Evolutionary conservation across 345 rosid species (phyloP), one percentile per base, ranked within the genome.

Genomic region (Kernera saxatilis): DNA sequence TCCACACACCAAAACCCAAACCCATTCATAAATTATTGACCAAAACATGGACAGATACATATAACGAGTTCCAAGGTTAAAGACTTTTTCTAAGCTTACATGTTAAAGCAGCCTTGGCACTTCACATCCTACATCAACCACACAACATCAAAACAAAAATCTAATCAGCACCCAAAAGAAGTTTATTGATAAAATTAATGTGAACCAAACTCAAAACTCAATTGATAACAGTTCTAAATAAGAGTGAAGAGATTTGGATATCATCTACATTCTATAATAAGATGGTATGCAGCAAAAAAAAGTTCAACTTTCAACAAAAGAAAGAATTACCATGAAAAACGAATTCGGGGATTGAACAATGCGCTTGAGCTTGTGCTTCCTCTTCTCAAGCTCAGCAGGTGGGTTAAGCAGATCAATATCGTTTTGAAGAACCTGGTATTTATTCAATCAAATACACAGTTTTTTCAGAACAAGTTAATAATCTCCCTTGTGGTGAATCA

Each of bases 281-380:
- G 45, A 57, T 58, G 30, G 23, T 15, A 15, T 27, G 32, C 18
- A 50, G 49, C 14, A 7, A 22, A 39, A 53, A 53, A 27, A 32
- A n/a, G 7, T 67, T 8, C 1, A 29, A 12, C 14, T 23, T 45
- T 40, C 6, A 17, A 15, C 1, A 1, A 18, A 45, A 15, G 22
- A 55, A 19, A 3, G 33, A 44, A 43, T 12, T 19, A 23, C 90
- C 90, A 87, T 84, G 82, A 87, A 85, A 62, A 84, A 87, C 0
- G 90, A 87, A 67, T 87, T 86, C 1, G 93, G 88, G 0, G 93
- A 81, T 23, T 82, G 88, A 39, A 87, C 90, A 25, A 87, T 85
- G 54, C 88, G 93, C 82, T 87, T 87, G 78, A 85, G 90, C 81
- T 87, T 87, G 77, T 87, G 93, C 72, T 84, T 87, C 76, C 73